phyloP scores from a whole-genome alignment of 768 basidiomycete genomes.

The Cubamyces lactineus region DNA sequence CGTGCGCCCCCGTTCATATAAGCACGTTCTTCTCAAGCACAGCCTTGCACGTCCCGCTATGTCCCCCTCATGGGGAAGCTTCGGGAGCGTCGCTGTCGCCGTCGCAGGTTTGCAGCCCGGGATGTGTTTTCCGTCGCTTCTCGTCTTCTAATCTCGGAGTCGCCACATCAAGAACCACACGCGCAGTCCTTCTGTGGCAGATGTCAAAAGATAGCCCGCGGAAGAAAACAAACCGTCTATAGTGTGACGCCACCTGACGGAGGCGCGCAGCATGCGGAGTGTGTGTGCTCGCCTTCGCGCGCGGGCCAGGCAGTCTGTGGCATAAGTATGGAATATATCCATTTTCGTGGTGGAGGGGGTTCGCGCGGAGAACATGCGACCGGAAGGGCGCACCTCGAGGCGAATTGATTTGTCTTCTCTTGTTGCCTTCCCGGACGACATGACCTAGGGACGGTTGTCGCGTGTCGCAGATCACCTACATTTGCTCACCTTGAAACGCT shows the following conservation, averaged over 20 bases:
- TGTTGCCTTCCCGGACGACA: slow-evolving; percentile 2
- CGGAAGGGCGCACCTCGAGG: slow-evolving; percentile 8
- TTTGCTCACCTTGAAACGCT: slow-evolving; percentile 1
- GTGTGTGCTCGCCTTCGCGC: slow-evolving; percentile 6
- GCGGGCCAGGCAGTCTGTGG: not conserved
- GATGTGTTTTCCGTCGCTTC: slow-evolving; percentile 9
- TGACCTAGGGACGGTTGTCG: not conserved
- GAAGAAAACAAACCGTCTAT: not conserved
- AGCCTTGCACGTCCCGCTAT: slow-evolving; percentile 1
- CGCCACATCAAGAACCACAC: not conserved
- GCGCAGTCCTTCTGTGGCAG: not conserved
- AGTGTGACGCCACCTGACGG: not conserved
- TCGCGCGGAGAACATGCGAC: not conserved
- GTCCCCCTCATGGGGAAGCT: slow-evolving; percentile 10
- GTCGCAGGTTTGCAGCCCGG: not conserved
- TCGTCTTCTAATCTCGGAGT: slow-evolving; percentile 1
- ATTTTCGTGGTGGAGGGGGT: not conserved
- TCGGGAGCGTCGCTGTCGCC: slow-evolving; percentile 8
- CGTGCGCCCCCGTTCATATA: slow-evolving; percentile 7
- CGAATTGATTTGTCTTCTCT: not conserved
- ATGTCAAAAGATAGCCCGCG: not conserved
- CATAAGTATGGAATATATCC: slow-evolving; percentile 7
- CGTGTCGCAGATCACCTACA: slow-evolving; percentile 8
- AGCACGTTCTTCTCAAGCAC: slow-evolving; percentile 12
- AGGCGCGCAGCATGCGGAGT: not conserved